Evolutionary conservation across 345 rosid species (phyloP).

Genomic region (Cardamine occulta): DNA sequence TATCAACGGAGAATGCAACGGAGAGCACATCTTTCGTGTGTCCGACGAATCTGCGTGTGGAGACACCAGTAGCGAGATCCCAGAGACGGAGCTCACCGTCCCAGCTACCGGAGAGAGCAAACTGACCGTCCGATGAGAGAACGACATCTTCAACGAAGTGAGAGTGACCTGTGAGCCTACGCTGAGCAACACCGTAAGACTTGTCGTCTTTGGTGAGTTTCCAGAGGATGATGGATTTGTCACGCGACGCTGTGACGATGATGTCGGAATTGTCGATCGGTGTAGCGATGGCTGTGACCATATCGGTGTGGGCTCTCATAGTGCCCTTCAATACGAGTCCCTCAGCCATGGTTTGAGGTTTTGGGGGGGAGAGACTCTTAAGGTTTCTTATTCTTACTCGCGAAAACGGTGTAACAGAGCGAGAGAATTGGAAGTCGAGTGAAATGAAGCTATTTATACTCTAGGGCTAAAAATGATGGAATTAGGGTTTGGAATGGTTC

Average conservation of each 20-base stretch:
- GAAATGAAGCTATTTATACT: conserved; percentile 16
- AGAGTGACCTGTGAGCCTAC: conserved; percentile 95
- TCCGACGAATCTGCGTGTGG: conserved; percentile 87
- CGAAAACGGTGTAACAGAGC: conserved; percentile 33
- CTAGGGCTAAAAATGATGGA: conserved; percentile 9
- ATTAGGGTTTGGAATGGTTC: conserved; percentile 37
- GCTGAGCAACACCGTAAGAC: conserved; percentile 77
- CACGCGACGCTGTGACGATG: conserved; percentile 91
- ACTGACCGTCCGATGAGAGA: conserved; percentile 92
- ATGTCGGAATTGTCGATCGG: conserved; percentile 92
- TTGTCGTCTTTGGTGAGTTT: conserved; percentile 83
- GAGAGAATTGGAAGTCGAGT: not conserved
- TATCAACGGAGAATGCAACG: conserved; percentile 90
- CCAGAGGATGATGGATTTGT: conserved; percentile 96
- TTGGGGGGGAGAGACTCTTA: not conserved
- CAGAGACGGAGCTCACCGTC: conserved; percentile 99
- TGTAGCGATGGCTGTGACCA: conserved; percentile 91
- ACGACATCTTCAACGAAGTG: conserved; percentile 94
- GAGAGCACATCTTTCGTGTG: conserved; percentile 96
- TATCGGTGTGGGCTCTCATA: conserved; percentile 94
- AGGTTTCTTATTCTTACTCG: conserved; percentile 16
- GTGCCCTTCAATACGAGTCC: conserved; percentile 77
- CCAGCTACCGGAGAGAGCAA: conserved; percentile 96
- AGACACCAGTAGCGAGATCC: conserved; percentile 70
- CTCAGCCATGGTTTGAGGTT: conserved; percentile 61